Conservation (phyloP, 2,329 filamentous ascomycete species). For the Dryadomyces quercus-mongolicae region DNA sequence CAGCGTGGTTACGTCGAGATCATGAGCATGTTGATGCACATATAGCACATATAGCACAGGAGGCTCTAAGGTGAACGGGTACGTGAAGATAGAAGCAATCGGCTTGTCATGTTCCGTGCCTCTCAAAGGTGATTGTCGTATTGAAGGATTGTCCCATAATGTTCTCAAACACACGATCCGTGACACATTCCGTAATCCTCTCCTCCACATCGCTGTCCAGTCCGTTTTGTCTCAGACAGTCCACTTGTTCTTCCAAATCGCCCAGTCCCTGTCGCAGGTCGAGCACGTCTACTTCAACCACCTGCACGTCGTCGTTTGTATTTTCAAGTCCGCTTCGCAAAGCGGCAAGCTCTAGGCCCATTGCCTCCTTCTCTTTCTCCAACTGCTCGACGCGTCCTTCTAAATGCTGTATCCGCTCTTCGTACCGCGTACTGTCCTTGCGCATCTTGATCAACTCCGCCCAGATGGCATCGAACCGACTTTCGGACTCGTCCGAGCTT, state of each 20-base stretch:
- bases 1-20: too few species aligned
- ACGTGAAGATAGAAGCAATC: not conserved
- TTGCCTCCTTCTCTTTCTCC: not conserved
- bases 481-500: not conserved
- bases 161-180: not conserved
- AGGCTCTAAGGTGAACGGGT: too few species aligned
- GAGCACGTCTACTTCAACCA: not conserved
- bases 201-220: constrained; percentile 3
- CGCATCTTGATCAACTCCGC: not conserved
- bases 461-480: not conserved
- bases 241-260: not conserved
- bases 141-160: not conserved
- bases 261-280: not conserved
- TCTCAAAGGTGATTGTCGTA: constrained; percentile 1
- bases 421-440: not conserved
- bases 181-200: not conserved
- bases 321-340: not conserved
- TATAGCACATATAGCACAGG: too few species aligned
- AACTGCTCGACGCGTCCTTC: not conserved
- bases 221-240: not conserved
- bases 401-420: not conserved
- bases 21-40: too few species aligned
- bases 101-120: not conserved
- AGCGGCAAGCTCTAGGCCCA: not conserved
- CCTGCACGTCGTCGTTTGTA: not conserved